Base-by-base conservation (phyloP, 2,329 filamentous ascomycete genomes). In the Fragosphaeria purpurea region DNA sequence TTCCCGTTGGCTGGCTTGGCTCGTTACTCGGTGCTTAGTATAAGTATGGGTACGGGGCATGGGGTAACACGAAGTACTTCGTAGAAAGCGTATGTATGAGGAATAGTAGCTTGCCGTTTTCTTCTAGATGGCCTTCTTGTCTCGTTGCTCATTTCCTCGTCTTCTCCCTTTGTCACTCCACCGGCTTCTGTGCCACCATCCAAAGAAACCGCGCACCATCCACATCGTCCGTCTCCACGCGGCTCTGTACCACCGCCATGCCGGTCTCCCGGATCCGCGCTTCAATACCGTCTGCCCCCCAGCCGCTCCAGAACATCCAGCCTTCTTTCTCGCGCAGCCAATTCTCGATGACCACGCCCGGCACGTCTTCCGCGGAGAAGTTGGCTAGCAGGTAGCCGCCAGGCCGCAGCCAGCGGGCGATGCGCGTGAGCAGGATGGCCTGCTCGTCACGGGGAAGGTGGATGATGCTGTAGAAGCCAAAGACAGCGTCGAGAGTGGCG, bases 361-460 rank as follows among this genome's bases (percentile, higher is more conserved):
- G 59, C 13, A 46, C 61, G 40, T 60, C 59, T 5, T 9, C 32
- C 31, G 53, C 64, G 3, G 63, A 48, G 52, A 79, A 72, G 56
- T 74, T 77, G 7, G 65, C 68, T 32, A 81, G 66, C 30, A 80
- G 55, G 39, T 63, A 64, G 1, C 76, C 77, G 0, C 73, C 75
- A 0, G 72, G 71, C 55, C 68, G 72, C 39, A 81, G 58, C 77
- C 76, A 81, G 6, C 40, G 42, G 0, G 53, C 56, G 22, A 78
- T 68, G 39, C 68, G 65, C n/a, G 48, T 39, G 30, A 80, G 56
- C 50, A 80, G 65, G 30, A 61, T 60, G 0, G 55, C 61, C 61
- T 80, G 77, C 58, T 80, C 75, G 1, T 62, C 61, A 6, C 69
- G 67, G 1, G 76, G 74, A 5, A 81, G 66, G 56, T 80, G 77